Percentiles rank a stretch among this genome's conserved stretches.
Evolutionary conservation across 768 basidiomycete species (phyloP).

Genomic region (Suillus discolor): DNA sequence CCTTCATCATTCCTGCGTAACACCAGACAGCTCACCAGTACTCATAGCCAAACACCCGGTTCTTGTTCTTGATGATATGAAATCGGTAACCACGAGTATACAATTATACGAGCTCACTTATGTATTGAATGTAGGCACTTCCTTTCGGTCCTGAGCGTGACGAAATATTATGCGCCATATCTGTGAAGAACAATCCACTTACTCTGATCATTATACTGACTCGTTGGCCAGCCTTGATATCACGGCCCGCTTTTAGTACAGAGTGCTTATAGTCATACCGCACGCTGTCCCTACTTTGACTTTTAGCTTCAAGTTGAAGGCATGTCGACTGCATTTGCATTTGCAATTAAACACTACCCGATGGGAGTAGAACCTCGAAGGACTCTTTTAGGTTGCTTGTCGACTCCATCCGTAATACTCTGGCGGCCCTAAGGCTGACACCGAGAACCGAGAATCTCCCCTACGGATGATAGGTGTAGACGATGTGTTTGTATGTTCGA

Average conservation of each 20-base stretch:
- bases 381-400: slow-evolving; percentile 35
- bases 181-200: slow-evolving; percentile 22
- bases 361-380: slow-evolving; percentile 69
- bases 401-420: slow-evolving; percentile 62
- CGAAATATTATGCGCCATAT: slow-evolving; percentile 14
- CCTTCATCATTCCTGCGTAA: too few relatives aligned
- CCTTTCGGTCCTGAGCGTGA: slow-evolving; percentile 22
- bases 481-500: slow-evolving; percentile 70
- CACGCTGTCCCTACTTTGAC: slow-evolving; percentile 54
- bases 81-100: too few relatives aligned
- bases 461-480: slow-evolving; percentile 77
- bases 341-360: slow-evolving; percentile 89
- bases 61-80: too few relatives aligned
- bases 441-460: slow-evolving; percentile 85
- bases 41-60: too few relatives aligned
- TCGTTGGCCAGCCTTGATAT: slow-evolving; percentile 58
- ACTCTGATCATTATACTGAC: slow-evolving; percentile 88
- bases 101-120: neutral
- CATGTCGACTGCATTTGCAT: slow-evolving; percentile 42
- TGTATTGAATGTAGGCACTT: neutral
- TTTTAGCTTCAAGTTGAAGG: slow-evolving; percentile 13
- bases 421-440: slow-evolving; percentile 72
- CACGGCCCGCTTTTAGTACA: slow-evolving; percentile 44
- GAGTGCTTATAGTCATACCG: slow-evolving; percentile 79
- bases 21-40: too few relatives aligned